A percentile compares a stretch with the other conserved stretches of the same genome.
Conservation (phyloP, 2,329 filamentous ascomycete genomes). For the Alternaria gansuensis region DNA sequence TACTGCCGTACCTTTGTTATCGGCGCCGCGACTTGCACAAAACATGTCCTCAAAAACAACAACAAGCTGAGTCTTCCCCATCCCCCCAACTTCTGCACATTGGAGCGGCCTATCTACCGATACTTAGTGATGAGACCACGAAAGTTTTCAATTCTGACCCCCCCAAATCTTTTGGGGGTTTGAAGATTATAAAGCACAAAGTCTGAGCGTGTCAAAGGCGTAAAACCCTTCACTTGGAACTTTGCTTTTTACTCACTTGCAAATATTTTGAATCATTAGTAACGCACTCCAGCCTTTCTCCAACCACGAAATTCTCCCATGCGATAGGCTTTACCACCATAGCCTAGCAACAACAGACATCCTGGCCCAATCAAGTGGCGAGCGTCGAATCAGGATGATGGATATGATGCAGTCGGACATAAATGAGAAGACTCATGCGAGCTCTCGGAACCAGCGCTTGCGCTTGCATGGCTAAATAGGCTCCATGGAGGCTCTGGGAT, state of each 20-base stretch:
- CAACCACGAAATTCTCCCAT: not conserved
- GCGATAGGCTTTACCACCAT: not conserved
- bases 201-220: slow-evolving; percentile 1
- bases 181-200: not conserved
- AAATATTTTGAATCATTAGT: not conserved
- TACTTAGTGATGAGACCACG: not conserved
- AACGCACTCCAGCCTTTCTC: not conserved
- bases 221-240: not conserved
- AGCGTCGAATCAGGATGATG: not conserved
- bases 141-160: slow-evolving; percentile 1
- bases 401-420: not conserved
- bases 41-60: not conserved
- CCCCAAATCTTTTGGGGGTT: not conserved
- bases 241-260: not conserved
- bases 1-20: not conserved
- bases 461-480: not conserved
- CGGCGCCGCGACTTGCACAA: not conserved
- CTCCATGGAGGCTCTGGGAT: not conserved
- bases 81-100: not conserved
- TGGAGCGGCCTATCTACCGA: slow-evolving; percentile 4
- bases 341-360: not conserved
- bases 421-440: not conserved
- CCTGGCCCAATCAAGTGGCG: too few relatives aligned
- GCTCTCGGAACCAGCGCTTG: not conserved
- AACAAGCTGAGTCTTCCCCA: slow-evolving; percentile 5